Percentiles rank a stretch among this genome's conserved stretches.
These are phyloP conservation scores for Solanum microdontum DNA, from an alignment of 257 asterid species.

Conservation along the genomic window DNA sequence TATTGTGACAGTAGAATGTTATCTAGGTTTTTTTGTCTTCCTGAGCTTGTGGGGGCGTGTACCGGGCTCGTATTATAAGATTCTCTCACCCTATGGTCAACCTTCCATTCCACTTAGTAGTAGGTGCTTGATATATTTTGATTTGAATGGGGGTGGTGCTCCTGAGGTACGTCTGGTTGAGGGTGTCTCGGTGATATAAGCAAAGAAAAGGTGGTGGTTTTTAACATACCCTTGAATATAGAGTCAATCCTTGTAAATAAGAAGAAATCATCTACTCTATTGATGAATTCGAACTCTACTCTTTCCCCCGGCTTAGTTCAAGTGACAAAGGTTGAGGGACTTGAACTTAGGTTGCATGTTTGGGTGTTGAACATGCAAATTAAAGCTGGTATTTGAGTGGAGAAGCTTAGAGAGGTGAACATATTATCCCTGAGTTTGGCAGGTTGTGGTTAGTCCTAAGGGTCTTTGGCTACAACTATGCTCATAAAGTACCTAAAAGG, in stretches of 20 bases:
- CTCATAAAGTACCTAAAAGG: not conserved
- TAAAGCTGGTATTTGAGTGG: not conserved
- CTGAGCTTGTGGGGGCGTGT: not conserved
- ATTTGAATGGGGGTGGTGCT: not conserved
- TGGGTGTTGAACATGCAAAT: not conserved
- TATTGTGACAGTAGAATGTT: not conserved
- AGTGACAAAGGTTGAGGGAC: not conserved
- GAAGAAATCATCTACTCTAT: not conserved
- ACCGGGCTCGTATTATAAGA: not conserved
- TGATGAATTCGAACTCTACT: not conserved
- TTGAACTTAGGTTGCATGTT: not conserved
- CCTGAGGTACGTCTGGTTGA: not conserved
- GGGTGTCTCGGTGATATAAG: not conserved
- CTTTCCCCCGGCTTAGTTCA: not conserved
- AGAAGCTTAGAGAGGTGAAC: not conserved
- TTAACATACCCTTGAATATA: not conserved
- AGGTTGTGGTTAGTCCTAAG: not conserved
- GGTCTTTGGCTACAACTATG: not conserved
- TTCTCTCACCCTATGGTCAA: not conserved
- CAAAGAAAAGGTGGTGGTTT: not conserved
- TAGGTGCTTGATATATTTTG: not conserved
- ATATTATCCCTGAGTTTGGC: not conserved
- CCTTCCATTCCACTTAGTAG: rapidly evolving
- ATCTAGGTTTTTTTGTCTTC: rapidly evolving
- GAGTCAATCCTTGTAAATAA: not conserved